phyloP scores from a whole-genome alignment of 495 filamentous ascomycete genomes.

The Aspergillus homomorphus region DNA sequence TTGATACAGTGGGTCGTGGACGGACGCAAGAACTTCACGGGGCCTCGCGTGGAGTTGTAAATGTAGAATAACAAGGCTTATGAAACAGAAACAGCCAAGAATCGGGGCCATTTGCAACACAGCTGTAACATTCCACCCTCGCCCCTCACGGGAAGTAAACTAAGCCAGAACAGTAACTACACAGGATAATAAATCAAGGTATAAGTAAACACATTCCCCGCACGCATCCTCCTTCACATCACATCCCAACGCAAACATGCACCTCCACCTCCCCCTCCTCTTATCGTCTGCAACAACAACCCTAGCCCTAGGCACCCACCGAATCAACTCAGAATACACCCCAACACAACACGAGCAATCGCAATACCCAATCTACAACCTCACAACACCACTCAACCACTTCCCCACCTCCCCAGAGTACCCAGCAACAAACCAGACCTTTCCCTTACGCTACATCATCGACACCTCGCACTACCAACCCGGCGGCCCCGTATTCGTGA shows the following conservation, averaged over 20 bases:
- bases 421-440: conserved; percentile 59
- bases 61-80: background rate
- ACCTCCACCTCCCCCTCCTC: background rate
- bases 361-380: conserved; percentile 42
- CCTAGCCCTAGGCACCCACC: background rate
- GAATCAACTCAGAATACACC: background rate
- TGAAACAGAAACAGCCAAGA: background rate
- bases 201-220: background rate
- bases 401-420: conserved; percentile 69
- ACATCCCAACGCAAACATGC: background rate
- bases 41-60: conserved; percentile 51
- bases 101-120: background rate
- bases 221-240: background rate
- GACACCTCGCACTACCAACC: conserved; percentile 61
- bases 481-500: conserved; percentile 70
- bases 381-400: conserved; percentile 69
- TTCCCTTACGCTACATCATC: conserved; percentile 70
- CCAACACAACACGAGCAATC: background rate
- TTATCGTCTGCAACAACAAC: background rate
- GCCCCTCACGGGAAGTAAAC: background rate
- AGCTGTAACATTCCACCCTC: background rate
- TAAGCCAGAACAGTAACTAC: background rate
- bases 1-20: conserved; percentile 67
- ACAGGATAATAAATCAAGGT: no score
- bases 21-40: conserved; percentile 67